Conservation (phyloP, 352 stramenopile species). For the Globisporangium middletonii region DNA sequence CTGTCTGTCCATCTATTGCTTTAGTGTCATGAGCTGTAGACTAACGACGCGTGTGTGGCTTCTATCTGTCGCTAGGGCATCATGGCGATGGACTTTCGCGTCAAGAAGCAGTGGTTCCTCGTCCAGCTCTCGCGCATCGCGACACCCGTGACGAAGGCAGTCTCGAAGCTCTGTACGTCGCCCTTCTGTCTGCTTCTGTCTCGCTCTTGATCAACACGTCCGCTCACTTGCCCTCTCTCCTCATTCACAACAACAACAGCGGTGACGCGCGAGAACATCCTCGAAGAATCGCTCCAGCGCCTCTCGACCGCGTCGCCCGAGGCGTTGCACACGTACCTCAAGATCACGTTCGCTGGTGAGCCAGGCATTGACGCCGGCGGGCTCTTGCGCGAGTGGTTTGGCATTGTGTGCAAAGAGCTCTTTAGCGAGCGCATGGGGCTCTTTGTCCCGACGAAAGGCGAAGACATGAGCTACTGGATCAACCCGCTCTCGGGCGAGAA, state of each 20-base stretch:
- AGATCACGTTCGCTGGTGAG: slow-evolving; percentile 61
- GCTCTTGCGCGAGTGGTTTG: slow-evolving; percentile 66
- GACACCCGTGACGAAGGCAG: slow-evolving; percentile 51
- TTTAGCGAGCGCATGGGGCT: slow-evolving; percentile 48
- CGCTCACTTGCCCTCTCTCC: not conserved
- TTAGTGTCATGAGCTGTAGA: not conserved
- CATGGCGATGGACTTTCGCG: slow-evolving; percentile 70
- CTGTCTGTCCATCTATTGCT: not conserved
- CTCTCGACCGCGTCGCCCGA: slow-evolving; percentile 34
- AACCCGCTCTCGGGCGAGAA: slow-evolving; percentile 46
- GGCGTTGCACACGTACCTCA: slow-evolving; percentile 57
- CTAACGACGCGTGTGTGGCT: not conserved
- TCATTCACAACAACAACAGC: slow-evolving; percentile 16
- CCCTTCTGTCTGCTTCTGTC: not conserved
- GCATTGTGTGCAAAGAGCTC: slow-evolving; percentile 44
- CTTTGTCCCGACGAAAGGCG: slow-evolving; percentile 52
- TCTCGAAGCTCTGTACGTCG: slow-evolving; percentile 59
- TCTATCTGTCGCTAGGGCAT: slow-evolving; percentile 27
- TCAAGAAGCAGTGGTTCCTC: slow-evolving; percentile 84
- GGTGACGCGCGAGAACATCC: slow-evolving; percentile 47
- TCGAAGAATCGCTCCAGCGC: slow-evolving; percentile 41
- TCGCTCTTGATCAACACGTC: not conserved
- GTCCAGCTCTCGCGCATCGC: slow-evolving; percentile 60
- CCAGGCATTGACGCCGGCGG: slow-evolving; percentile 62
- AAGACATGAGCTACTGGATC: slow-evolving; percentile 70